Conservation (phyloP, 352 stramenopile genomes). For the Globisporangium megalacanthum region DNA sequence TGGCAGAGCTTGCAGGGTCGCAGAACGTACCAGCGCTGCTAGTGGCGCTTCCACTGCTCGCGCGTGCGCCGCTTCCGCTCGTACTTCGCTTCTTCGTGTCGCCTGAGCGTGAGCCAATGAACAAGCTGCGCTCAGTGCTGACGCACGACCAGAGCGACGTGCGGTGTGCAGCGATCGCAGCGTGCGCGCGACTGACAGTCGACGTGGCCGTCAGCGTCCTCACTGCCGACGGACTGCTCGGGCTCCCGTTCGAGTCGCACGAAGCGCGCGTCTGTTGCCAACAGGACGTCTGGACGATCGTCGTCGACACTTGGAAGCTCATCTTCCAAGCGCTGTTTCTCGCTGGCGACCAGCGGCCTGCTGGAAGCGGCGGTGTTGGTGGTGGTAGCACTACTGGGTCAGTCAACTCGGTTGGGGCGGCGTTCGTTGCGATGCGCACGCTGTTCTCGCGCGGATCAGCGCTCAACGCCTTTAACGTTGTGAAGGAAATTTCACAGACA, state of each 20-base stretch:
- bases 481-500: slow-evolving; percentile 19
- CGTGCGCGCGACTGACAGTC: slow-evolving; percentile 49
- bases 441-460: slow-evolving; percentile 45
- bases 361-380: too few relatives aligned
- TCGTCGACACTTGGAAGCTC: slow-evolving; percentile 77
- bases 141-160: slow-evolving; percentile 65
- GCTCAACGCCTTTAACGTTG: slow-evolving; percentile 27
- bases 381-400: background rate
- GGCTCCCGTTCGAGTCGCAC: slow-evolving; percentile 81
- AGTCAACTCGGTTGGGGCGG: slow-evolving; percentile 26
- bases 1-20: slow-evolving; percentile 64
- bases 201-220: slow-evolving; percentile 38
- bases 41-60: slow-evolving; percentile 45
- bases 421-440: slow-evolving; percentile 55
- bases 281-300: slow-evolving; percentile 72
- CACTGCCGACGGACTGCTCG: slow-evolving; percentile 47
- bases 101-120: slow-evolving; percentile 69
- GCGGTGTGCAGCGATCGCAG: slow-evolving; percentile 49
- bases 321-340: slow-evolving; percentile 62
- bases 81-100: slow-evolving; percentile 60
- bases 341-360: background rate
- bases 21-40: slow-evolving; percentile 50
- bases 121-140: slow-evolving; percentile 62
- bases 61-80: slow-evolving; percentile 48
- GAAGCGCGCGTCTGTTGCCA: slow-evolving; percentile 75